phyloP scores from a whole-genome alignment of 1,284 basidiomycete genomes.

The Rhodotorula glutinis region DNA sequence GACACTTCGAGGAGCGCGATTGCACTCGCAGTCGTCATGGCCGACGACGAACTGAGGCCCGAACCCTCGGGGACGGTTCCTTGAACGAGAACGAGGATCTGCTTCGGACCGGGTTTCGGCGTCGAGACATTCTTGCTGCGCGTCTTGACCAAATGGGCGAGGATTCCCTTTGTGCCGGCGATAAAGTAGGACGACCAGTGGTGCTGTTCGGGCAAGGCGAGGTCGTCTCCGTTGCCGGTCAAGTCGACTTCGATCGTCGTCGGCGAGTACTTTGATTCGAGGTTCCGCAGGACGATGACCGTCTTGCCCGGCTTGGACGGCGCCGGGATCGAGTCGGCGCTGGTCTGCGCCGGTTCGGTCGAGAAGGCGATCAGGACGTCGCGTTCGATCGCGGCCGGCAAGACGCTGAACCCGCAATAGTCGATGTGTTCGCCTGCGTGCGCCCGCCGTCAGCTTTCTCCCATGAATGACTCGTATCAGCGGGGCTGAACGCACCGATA shows the following conservation, averaged over 20 bases:
- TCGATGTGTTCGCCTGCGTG: slow-evolving; percentile 80
- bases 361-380: slow-evolving; percentile 74
- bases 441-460: too few relatives aligned
- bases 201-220: slow-evolving; percentile 67
- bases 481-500: slow-evolving; percentile 30
- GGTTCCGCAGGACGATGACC: slow-evolving; percentile 52
- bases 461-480: background rate
- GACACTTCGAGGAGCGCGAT: slow-evolving; percentile 61
- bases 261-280: slow-evolving; percentile 61
- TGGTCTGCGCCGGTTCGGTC: slow-evolving; percentile 50
- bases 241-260: slow-evolving; percentile 48
- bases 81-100: slow-evolving; percentile 46
- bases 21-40: slow-evolving; percentile 78
- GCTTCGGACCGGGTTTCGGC: slow-evolving; percentile 1
- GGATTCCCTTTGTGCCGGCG: slow-evolving; percentile 73
- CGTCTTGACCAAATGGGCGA: slow-evolving; percentile 56
- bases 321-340: slow-evolving; percentile 66
- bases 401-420: slow-evolving; percentile 63
- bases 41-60: slow-evolving; percentile 72
- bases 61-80: slow-evolving; percentile 78
- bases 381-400: slow-evolving; percentile 77
- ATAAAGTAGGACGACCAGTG: slow-evolving; percentile 85
- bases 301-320: slow-evolving; percentile 17
- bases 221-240: slow-evolving; percentile 53
- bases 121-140: background rate